phyloP scores from a whole-genome alignment of 1,139 yeast genomes.

The Saccharomyces pastorianus region DNA sequence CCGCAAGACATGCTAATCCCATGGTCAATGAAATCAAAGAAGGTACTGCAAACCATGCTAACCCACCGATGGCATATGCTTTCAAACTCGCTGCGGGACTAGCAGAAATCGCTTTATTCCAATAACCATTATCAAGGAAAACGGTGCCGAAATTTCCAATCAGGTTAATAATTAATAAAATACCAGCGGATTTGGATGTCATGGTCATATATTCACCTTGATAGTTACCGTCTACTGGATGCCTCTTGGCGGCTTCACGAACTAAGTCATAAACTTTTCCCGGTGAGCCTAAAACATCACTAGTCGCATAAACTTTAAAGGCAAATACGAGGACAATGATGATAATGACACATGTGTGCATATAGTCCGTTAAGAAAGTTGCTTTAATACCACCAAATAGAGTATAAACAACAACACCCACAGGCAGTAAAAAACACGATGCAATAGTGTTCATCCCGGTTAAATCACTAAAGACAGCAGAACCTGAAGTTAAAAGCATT shows the following conservation, averaged over 20 bases:
- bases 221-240: slow-evolving; percentile 68
- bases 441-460: slow-evolving; percentile 84
- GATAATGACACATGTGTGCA: slow-evolving; percentile 59
- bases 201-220: slow-evolving; percentile 72
- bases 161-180: slow-evolving; percentile 73
- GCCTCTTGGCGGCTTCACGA: slow-evolving; percentile 45
- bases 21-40: slow-evolving; percentile 71
- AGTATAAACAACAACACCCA: slow-evolving; percentile 78
- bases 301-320: slow-evolving; percentile 56
- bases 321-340: slow-evolving; percentile 56
- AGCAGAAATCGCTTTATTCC: slow-evolving; percentile 86
- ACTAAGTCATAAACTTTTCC: slow-evolving; percentile 65
- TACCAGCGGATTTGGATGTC: slow-evolving; percentile 70
- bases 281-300: slow-evolving; percentile 66
- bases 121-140: slow-evolving; percentile 81
- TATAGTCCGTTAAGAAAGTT: slow-evolving; percentile 79
- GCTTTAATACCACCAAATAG: slow-evolving; percentile 87
- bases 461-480: slow-evolving; percentile 65
- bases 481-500: slow-evolving; percentile 80
- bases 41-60: slow-evolving; percentile 89
- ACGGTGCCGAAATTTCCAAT: slow-evolving; percentile 89
- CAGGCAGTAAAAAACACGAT: slow-evolving; percentile 69
- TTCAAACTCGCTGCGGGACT: slow-evolving; percentile 77
- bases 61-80: slow-evolving; percentile 86
- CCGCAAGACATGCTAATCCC: slow-evolving; percentile 72